Evolutionary conservation across 2,329 filamentous ascomycete genomes (phyloP).

Genomic region (Botrytis squamosa): DNA sequence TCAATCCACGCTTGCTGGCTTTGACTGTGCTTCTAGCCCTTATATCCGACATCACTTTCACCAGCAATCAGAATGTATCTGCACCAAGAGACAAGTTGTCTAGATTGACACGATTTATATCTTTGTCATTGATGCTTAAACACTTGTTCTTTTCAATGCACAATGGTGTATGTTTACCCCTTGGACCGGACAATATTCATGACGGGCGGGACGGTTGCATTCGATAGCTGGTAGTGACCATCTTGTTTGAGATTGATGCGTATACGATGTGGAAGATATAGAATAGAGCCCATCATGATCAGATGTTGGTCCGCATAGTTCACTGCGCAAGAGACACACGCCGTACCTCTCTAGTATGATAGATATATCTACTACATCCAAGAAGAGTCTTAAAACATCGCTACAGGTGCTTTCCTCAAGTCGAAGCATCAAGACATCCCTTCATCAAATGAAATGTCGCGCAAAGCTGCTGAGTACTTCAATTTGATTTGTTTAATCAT

Average conservation of each 20-base stretch:
- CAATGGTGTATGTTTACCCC: neutral
- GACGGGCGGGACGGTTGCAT: neutral
- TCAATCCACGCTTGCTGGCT: neutral
- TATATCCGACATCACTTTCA: neutral
- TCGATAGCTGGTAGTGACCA: neutral
- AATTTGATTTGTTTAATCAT: too few relatives aligned
- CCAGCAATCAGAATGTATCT: neutral
- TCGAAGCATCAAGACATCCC: neutral
- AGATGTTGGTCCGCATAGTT: neutral
- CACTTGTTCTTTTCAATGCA: neutral
- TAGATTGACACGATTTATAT: neutral
- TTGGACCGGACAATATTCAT: neutral
- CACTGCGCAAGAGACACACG: too few relatives aligned
- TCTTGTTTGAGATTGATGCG: neutral
- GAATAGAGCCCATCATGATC: neutral
- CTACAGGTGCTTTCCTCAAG: neutral
- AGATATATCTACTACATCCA: neutral
- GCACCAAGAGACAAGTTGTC: neutral
- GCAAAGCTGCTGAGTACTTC: too few relatives aligned
- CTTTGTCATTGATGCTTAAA: neutral
- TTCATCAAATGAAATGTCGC: too few relatives aligned
- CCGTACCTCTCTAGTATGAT: too few relatives aligned
- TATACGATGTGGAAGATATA: too few relatives aligned
- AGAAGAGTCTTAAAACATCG: rapidly evolving
- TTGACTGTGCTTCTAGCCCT: neutral